Evolutionary conservation across 129 eudicot species (phyloP), one percentile per base, ranked within the genome.

Genomic region (Heracleum sosnowskyi): DNA sequence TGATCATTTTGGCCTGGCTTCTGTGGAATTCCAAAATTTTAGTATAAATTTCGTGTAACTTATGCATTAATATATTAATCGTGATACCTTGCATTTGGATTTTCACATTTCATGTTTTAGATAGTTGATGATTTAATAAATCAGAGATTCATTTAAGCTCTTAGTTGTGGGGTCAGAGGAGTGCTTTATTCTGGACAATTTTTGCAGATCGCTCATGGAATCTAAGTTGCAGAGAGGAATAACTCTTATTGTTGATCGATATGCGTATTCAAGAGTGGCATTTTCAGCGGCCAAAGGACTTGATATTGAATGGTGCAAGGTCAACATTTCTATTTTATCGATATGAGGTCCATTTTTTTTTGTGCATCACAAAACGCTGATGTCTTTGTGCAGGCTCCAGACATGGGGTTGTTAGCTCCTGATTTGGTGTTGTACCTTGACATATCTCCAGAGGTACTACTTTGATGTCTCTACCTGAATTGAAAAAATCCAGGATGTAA

Each of bases 401-500:
- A 96, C 77, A 84, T 64, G 63, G 97, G 97, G 51, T 76, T 96
- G 87, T 82, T 92, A 77, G 99, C 97, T 80, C 99, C 99, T 81
- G 99, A 96, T 86, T 71, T 92, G 84, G 99, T 96, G 63, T 73
- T 90, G 49, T 96, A 92, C 91, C 97, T 92, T 33, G 95, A 89
- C 83, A 89, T 96, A 87, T 84, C 97, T 71, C 97, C 97, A 46
- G 97, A 96, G 89, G 99, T 96, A 77, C 73, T 77, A 24, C 72
- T 34, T 18, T 74, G 18, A 74, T n/a, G 2, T 15, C 33, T 11
- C 20, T 39, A 60, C 68, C 17, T 40, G 17, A 72, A 40, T 41
- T 24, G 0, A 35, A 17, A 10, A 15, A 72, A 12, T 18, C 18
- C 5, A 37, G 28, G 20, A 69, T 36, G 39, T 9, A n/a, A 70